Conservation (phyloP, 306 rosid genomes). For the Lathyrus oleraceus region DNA sequence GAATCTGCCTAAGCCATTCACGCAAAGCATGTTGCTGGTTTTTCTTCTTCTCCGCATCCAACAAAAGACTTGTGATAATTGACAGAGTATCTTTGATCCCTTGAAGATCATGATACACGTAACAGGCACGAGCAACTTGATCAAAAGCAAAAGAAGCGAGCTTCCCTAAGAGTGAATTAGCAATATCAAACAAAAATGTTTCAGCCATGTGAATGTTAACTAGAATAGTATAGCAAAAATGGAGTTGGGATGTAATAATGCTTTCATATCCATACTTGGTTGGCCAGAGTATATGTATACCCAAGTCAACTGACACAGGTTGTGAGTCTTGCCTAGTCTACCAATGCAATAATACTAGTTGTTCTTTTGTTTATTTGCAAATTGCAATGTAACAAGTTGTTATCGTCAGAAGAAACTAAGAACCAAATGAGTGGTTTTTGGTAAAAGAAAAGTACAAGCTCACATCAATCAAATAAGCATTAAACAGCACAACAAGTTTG, state of each 20-base stretch:
- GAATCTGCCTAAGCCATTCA: background rate
- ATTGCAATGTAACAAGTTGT: background rate
- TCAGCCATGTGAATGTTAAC: background rate
- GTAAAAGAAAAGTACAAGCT: background rate
- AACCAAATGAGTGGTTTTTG: background rate
- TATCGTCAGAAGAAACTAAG: background rate
- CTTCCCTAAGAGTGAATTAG: background rate
- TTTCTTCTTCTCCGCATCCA: background rate
- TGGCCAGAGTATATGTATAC: background rate
- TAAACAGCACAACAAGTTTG: background rate
- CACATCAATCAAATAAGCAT: background rate
- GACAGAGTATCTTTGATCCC: background rate
- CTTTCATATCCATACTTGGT: background rate
- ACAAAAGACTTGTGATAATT: background rate
- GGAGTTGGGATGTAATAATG: background rate
- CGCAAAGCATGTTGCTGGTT: background rate
- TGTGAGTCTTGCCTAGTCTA: background rate
- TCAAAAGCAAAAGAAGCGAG: background rate
- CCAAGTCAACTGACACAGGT: background rate
- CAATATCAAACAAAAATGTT: background rate
- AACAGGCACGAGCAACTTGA: background rate
- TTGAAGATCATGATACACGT: background rate
- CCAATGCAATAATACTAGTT: background rate
- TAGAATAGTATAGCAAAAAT: background rate
- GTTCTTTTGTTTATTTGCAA: background rate